Base-by-base conservation (phyloP, 495 filamentous ascomycete genomes). In the Penicillium ucsense region DNA sequence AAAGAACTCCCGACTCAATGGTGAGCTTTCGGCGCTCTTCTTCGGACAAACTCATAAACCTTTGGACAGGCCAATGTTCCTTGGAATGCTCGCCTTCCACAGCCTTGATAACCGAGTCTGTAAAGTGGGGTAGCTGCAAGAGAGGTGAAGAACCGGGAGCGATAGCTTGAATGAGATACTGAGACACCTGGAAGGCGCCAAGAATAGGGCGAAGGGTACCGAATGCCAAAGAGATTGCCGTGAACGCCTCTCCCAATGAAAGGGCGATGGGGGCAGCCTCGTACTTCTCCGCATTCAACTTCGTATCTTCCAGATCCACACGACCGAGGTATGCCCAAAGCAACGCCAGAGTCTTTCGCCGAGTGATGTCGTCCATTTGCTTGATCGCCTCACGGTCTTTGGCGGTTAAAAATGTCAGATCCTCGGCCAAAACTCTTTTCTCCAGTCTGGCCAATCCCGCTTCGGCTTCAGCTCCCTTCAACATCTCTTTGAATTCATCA, bases 321-420 rank as follows among this genome's bases (percentile, higher is more conserved):
- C 92, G 83, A 38, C 86, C 87, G 31, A 97, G 78, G 62, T 97
- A 97, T 38, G 89, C 91, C 92, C 92, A 98, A 10, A 97, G 70
- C 44, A 98, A 74, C 33, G 82, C 86, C 30, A 96, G 72, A n/a
- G 84, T 83, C 72, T 95, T 95, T 53, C 92, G 75, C 39, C 86
- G 79, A 37, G 79, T 75, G 3, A 83, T 82, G 20, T 91, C 86
- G 43, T 82, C 76, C 58, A 82, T 73, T 47, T 92, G 82, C 64
- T 85, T 90, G 37, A 79, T 65, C 2, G 78, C 71, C 45, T 64
- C 57, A n/a, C 64, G 94, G 62, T 56, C 84, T 78, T 54, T 76
- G 70, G 45, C 67, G 59, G 50, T 72, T 52, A 48, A 70, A 59
- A 55, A 72, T 51, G 73, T 60, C 20, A 65, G 67, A 6, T 78